A percentile compares a stretch with the other conserved stretches of the same genome.
Conservation (phyloP, 768 basidiomycete species). For the Auricularia cornea region DNA sequence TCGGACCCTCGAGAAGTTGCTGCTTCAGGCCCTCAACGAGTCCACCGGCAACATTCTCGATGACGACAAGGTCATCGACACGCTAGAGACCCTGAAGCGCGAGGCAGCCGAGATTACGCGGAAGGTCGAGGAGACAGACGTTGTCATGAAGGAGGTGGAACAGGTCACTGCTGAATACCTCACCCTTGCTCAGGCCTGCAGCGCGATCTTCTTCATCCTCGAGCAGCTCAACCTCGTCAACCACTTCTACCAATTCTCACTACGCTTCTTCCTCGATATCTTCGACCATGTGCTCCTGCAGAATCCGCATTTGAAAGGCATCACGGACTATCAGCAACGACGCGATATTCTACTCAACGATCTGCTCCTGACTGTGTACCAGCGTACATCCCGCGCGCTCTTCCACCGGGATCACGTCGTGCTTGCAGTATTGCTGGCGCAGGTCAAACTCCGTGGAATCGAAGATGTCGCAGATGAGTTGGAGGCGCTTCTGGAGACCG, state of each 20-base stretch:
- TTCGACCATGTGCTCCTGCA: constrained; percentile 91
- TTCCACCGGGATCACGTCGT: constrained; percentile 86
- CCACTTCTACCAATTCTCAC: constrained; percentile 98
- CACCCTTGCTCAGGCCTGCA: constrained; percentile 91
- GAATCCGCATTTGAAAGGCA: constrained; percentile 79
- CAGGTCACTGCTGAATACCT: constrained; percentile 92
- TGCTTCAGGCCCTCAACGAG: constrained; percentile 92
- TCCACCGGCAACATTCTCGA: constrained; percentile 96
- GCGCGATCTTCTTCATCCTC: constrained; percentile 92
- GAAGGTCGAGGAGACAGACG: constrained; percentile 94
- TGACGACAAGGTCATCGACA: constrained; percentile 97
- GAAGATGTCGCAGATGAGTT: constrained; percentile 80
- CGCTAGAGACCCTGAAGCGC: constrained; percentile 87
- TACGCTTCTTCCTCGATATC: constrained; percentile 96
- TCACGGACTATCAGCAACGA: constrained; percentile 64
- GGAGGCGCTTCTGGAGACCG: constrained; percentile 87
- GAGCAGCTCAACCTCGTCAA: constrained; percentile 91
- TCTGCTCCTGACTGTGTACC: constrained; percentile 82
- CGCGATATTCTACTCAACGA: constrained; percentile 78
- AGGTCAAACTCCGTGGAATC: constrained; percentile 73
- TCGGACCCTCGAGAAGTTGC: constrained; percentile 83
- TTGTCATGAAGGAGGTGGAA: constrained; percentile 94
- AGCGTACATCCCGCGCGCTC: constrained; percentile 81
- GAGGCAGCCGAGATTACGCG: constrained; percentile 94
- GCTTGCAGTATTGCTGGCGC: constrained; percentile 82